These are phyloP conservation scores for Vaccinium corymbosum DNA, from an alignment of 148 eudicot genomes.

Conservation along the genomic window DNA sequence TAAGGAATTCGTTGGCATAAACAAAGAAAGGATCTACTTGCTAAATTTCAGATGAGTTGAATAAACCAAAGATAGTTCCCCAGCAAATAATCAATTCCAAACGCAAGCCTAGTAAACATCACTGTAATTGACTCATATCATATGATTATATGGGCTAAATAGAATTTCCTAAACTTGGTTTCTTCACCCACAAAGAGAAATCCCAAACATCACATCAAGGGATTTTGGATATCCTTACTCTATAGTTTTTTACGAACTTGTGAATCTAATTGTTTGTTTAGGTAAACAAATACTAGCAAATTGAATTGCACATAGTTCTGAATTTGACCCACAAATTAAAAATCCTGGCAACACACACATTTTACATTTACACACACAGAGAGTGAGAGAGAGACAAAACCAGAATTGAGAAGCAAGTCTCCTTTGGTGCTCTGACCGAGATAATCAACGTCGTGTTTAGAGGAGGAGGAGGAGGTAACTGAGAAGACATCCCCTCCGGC, in stretches of 20 bases:
- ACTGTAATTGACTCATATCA: neutral
- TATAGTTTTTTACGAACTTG: too few relatives aligned
- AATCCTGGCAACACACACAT: too few relatives aligned
- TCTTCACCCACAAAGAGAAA: too few relatives aligned
- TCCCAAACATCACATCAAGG: too few relatives aligned
- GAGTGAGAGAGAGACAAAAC: neutral
- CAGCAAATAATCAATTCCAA: neutral
- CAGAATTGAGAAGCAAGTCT: conserved; percentile 54
- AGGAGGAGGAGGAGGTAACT: conserved; percentile 29
- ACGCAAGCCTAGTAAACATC: neutral
- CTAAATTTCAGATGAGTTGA: neutral
- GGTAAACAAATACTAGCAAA: too few relatives aligned
- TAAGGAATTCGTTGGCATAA: neutral
- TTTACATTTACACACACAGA: neutral
- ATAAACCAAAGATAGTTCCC: neutral
- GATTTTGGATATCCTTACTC: too few relatives aligned
- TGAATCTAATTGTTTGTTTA: too few relatives aligned
- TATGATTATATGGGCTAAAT: too few relatives aligned
- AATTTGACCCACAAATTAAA: too few relatives aligned
- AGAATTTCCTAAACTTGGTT: too few relatives aligned
- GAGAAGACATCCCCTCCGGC: conserved; percentile 43
- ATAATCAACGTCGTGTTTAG: conserved; percentile 62
- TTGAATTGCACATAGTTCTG: too few relatives aligned
- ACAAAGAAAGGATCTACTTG: neutral
- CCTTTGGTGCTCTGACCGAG: conserved; percentile 90